Evolutionary conservation across 805 yeast genomes (phyloP).

Genomic region (Sugiyamaella boreocaroliniensis): DNA sequence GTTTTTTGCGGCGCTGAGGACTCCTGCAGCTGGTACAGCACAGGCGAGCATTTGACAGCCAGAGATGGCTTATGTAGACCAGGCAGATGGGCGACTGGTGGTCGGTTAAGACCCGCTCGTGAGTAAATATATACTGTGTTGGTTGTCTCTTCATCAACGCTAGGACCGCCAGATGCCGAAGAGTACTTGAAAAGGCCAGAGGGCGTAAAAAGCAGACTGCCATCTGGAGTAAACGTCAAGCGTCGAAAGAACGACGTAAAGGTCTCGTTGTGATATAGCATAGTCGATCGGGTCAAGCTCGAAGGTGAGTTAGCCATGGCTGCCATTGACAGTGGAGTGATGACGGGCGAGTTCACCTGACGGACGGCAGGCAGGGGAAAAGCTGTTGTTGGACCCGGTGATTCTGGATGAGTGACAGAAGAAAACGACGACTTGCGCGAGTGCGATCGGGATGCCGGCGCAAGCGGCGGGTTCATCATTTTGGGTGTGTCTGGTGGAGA

Average conservation of each 20-base stretch:
- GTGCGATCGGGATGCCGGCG: slow-evolving; percentile 24
- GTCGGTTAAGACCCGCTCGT: slow-evolving; percentile 55
- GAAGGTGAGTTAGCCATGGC: slow-evolving; percentile 12
- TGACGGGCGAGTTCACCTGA: slow-evolving; percentile 33
- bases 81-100: slow-evolving; percentile 75
- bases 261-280: slow-evolving; percentile 76
- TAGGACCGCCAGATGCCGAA: slow-evolving; percentile 12
- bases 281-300: slow-evolving; percentile 26
- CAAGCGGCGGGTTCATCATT: slow-evolving; percentile 31
- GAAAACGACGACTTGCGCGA: slow-evolving; percentile 41
- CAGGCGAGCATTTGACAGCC: slow-evolving; percentile 72
- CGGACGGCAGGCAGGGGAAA: slow-evolving; percentile 44
- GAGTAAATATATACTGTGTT: slow-evolving; percentile 79
- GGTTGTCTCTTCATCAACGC: slow-evolving; percentile 36
- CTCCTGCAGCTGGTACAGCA: slow-evolving; percentile 40
- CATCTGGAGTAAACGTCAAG: slow-evolving; percentile 84
- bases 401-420: slow-evolving; percentile 31
- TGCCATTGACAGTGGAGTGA: slow-evolving; percentile 7
- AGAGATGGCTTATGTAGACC: slow-evolving; percentile 79
- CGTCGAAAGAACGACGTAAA: slow-evolving; percentile 87
- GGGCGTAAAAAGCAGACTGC: slow-evolving; percentile 69
- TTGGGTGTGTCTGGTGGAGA: slow-evolving; percentile 19
- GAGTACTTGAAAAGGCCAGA: slow-evolving; percentile 55
- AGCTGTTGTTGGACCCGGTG: slow-evolving; percentile 32
- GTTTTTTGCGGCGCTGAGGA: slow-evolving; percentile 1